Base-by-base conservation (phyloP, 441 rosid genomes). In the Breynia disticha region DNA sequence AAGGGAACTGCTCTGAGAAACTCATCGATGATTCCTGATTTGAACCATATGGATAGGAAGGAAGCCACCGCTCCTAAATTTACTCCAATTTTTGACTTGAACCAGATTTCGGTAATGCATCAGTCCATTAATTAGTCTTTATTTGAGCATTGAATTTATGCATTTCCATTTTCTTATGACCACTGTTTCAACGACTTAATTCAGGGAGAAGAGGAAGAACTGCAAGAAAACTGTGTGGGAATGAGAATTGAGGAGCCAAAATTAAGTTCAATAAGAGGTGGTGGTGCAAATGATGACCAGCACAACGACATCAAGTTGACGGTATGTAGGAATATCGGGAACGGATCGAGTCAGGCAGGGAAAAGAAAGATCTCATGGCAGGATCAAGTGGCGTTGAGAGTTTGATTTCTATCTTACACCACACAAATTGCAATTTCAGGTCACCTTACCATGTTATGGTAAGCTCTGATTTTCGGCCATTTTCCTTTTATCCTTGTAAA, bases 291-390 rank as follows among this genome's bases (percentile, higher is more conserved):
- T 22, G 79, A 65, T 46, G 95, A 87, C 47, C 82, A 66, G 39
- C 77, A 52, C 28, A 68, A 61, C 7, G 88, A 73, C 14, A 50
- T 76, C 58, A 83, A 79, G 72, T 44, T 82, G 47, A 74, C 79
- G 16, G 75, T 69, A 15, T 87, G 76, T 72, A 78, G 90, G 74
- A 82, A 61, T 19, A 52, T 71, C 2, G 79, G 80, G 55, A 87
- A 71, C 35, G 86, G 80, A 50, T n/a, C 81, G 0, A 72, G 64
- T 16, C 70, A 80, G 55, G 62, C 65, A 0, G 90, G 85, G 68
- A 91, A 91, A 83, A 78, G 95, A 78, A 91, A 76, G 84, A 90
- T 91, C 46, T 45, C 95, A 54, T 91, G 98, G 98, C 95, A 87
- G 68, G 96, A 91, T 65, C 90, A 76, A 66, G 82, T 91, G 68